phyloP scores from a whole-genome alignment of 2,329 filamentous ascomycete genomes.

The Chrysosporium queenslandicum region DNA sequence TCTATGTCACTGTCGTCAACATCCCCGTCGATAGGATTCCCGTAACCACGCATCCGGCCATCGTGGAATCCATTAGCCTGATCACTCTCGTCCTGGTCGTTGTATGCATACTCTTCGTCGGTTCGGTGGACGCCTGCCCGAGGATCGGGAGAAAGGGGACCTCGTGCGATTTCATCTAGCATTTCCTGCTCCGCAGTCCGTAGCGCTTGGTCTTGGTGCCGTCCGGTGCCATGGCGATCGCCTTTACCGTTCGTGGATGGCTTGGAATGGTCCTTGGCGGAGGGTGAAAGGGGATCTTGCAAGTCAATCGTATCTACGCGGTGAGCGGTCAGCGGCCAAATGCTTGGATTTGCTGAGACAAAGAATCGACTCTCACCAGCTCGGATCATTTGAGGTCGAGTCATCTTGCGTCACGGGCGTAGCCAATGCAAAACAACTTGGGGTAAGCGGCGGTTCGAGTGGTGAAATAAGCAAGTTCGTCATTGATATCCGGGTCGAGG shows the following conservation, averaged over 20 bases:
- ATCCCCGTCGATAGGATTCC: slow-evolving; percentile 30
- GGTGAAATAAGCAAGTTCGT: background rate
- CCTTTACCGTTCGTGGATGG: slow-evolving; percentile 41
- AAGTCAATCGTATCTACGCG: slow-evolving; percentile 85
- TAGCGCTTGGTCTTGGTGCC: slow-evolving; percentile 76
- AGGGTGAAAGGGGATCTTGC: slow-evolving; percentile 68
- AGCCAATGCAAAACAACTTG: background rate
- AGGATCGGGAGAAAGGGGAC: slow-evolving; percentile 51
- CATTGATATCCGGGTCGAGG: background rate
- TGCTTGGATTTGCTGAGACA: background rate
- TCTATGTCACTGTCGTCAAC: slow-evolving; percentile 55
- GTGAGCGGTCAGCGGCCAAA: slow-evolving; percentile 1
- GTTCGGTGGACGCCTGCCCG: slow-evolving; percentile 34
- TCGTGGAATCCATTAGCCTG: slow-evolving; percentile 18
- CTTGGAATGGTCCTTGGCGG: slow-evolving; percentile 68
- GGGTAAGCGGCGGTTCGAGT: background rate
- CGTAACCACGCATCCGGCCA: slow-evolving; percentile 18
- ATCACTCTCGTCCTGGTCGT: slow-evolving; percentile 26
- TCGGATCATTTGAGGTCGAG: slow-evolving; percentile 38
- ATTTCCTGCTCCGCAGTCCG: slow-evolving; percentile 69
- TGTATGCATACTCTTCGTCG: slow-evolving; percentile 27
- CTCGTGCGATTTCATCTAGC: slow-evolving; percentile 59
- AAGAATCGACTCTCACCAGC: slow-evolving; percentile 30
- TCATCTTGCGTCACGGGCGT: slow-evolving; percentile 24
- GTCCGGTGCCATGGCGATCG: slow-evolving; percentile 50